Evolutionary conservation across 2,329 filamentous ascomycete genomes (phyloP).

Genomic region (Trichoderma sp.): DNA sequence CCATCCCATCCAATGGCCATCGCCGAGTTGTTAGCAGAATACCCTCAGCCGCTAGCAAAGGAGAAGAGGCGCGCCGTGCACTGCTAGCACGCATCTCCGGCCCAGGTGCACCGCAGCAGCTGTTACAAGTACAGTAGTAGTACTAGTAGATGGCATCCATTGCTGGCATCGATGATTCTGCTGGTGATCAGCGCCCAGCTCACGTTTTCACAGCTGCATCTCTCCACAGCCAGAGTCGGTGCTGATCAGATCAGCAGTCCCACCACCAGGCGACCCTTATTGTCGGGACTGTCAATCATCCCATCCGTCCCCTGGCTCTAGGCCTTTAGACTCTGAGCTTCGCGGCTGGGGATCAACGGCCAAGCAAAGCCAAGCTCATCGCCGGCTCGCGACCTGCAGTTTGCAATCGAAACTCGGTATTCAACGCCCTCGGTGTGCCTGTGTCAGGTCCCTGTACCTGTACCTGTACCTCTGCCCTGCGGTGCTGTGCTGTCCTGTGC

Average conservation of each 20-base stretch:
- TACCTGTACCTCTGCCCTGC: background rate
- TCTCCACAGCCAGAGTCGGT: conserved; percentile 23
- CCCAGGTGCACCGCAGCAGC: background rate
- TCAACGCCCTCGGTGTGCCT: no score
- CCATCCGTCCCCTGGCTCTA: conserved; percentile 1
- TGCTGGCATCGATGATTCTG: conserved; percentile 17
- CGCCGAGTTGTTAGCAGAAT: background rate
- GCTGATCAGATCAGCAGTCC: conserved; percentile 29
- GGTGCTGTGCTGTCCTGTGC: no score
- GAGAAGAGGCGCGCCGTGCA: background rate
- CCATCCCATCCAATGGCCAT: background rate
- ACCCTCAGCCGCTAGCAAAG: background rate
- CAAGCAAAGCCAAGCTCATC: no score
- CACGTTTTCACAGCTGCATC: conserved; percentile 13
- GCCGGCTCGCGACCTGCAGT: no score
- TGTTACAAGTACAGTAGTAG: no score
- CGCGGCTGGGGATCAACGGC: background rate
- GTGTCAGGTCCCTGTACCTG: background rate
- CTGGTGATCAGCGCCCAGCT: conserved; percentile 11
- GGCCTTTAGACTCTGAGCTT: background rate
- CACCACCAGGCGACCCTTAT: conserved; percentile 22
- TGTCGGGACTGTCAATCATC: conserved; percentile 26
- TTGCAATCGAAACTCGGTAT: no score
- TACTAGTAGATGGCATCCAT: no score
- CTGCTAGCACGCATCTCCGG: background rate